phyloP scores from a whole-genome alignment of 2,329 filamentous ascomycete genomes.

The Neopestalotiopsis clavispora region DNA sequence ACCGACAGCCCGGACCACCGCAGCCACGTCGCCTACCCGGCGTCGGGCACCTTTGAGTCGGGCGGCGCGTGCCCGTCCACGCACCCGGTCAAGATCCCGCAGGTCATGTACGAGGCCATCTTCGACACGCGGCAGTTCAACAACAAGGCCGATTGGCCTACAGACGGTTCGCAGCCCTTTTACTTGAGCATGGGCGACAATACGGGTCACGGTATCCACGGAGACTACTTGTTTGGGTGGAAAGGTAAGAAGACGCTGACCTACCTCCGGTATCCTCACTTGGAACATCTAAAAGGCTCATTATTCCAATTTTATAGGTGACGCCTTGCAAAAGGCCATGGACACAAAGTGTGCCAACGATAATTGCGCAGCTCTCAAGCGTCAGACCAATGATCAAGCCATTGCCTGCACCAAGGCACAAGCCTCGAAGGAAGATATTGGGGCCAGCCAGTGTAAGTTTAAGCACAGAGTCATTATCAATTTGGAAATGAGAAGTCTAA shows the following conservation, averaged over 20 bases:
- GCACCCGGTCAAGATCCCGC: constrained; percentile 60
- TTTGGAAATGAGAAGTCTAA: constrained; percentile 21
- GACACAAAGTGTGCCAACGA: constrained; percentile 39
- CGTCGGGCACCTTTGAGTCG: constrained; percentile 35
- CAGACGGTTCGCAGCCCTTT: constrained; percentile 37
- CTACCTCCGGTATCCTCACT: too few species aligned
- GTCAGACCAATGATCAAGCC: constrained; percentile 35
- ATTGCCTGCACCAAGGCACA: constrained; percentile 32
- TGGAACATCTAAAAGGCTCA: too few species aligned
- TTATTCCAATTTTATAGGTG: constrained; percentile 25
- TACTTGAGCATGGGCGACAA: constrained; percentile 35
- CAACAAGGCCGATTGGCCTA: constrained; percentile 32
- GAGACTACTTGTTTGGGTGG: constrained; percentile 46
- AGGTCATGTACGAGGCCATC: constrained; percentile 66
- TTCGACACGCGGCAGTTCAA: constrained; percentile 45
- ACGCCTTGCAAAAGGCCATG: constrained; percentile 41
- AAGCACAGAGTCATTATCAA: not conserved
- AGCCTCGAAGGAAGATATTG: constrained; percentile 6
- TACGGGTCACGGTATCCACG: constrained; percentile 42
- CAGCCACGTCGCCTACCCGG: constrained; percentile 57
- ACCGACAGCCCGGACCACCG: constrained; percentile 52
- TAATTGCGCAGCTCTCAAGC: constrained; percentile 34
- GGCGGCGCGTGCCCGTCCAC: constrained; percentile 51
- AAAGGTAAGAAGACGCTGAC: too few species aligned
- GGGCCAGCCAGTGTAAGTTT: constrained; percentile 9